Evolutionary conservation across 495 filamentous ascomycete genomes (phyloP).

Genomic region (Schizothecium vesticola): DNA sequence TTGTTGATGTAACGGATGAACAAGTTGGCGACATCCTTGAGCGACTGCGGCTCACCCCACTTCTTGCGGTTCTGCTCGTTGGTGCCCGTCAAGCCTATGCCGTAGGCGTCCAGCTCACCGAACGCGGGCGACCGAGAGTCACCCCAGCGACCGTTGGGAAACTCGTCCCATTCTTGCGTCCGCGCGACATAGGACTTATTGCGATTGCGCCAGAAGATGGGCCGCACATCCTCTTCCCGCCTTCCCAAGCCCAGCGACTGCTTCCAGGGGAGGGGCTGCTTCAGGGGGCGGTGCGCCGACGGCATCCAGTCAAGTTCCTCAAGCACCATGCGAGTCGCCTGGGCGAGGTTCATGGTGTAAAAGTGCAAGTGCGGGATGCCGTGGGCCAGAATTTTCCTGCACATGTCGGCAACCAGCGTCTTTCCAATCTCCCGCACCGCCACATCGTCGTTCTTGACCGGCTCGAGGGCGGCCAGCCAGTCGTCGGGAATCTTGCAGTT

Average conservation of each 20-base stretch:
- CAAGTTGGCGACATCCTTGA: conserved; percentile 73
- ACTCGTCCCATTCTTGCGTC: conserved; percentile 99
- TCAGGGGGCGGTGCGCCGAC: conserved; percentile 66
- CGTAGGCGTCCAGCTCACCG: conserved; percentile 93
- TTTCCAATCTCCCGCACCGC: conserved; percentile 89
- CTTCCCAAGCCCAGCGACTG: conserved; percentile 85
- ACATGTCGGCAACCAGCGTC: conserved; percentile 86
- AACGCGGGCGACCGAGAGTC: conserved; percentile 96
- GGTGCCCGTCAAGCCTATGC: conserved; percentile 89
- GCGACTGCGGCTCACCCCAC: conserved; percentile 79
- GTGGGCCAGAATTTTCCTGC: conserved; percentile 69
- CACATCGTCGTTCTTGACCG: conserved; percentile 93
- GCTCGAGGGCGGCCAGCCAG: conserved; percentile 79
- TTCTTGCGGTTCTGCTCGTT: conserved; percentile 95
- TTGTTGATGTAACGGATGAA: conserved; percentile 80
- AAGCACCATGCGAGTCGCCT: conserved; percentile 87
- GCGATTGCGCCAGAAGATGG: conserved; percentile 98
- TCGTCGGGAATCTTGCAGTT: conserved; percentile 71
- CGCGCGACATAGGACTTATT: conserved; percentile 91
- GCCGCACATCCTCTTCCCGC: conserved; percentile 89
- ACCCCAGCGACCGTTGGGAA: conserved; percentile 98
- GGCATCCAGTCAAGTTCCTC: conserved; percentile 81
- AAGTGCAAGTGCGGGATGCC: conserved; percentile 92
- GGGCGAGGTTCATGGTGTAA: conserved; percentile 98
- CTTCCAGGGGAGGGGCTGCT: conserved; percentile 88